Evolutionary conservation across 352 stramenopile genomes (phyloP).

Genomic region (Phytophthora vignae): DNA sequence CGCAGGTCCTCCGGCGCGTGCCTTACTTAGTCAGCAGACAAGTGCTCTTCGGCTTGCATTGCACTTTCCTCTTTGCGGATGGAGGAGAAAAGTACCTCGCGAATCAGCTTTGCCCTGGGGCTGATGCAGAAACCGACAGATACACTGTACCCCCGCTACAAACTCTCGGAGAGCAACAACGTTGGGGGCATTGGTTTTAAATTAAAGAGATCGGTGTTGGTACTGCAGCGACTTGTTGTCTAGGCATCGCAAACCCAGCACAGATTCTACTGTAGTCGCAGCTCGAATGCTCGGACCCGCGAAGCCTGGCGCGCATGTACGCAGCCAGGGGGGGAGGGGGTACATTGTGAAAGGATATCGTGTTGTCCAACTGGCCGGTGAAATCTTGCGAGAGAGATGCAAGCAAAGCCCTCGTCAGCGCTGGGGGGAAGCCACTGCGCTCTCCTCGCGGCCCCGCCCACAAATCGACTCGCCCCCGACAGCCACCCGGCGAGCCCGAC

Average conservation of each 20-base stretch:
- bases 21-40: too few species aligned
- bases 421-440: neutral
- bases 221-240: too few species aligned
- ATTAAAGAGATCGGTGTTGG: too few species aligned
- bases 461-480: neutral
- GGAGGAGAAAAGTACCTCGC: too few species aligned
- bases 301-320: too few species aligned
- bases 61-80: neutral
- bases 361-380: slow-evolving; percentile 1
- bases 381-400: neutral
- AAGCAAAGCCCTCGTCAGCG: neutral
- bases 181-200: too few species aligned
- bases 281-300: too few species aligned
- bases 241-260: neutral
- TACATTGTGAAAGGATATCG: neutral
- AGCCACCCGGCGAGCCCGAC: slow-evolving; percentile 2
- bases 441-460: neutral
- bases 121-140: too few species aligned
- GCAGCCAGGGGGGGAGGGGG: too few species aligned
- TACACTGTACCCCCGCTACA: too few species aligned
- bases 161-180: neutral
- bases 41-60: neutral
- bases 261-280: too few species aligned
- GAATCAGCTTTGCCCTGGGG: too few species aligned
- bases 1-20: neutral